Evolutionary conservation across 1,139 yeast genomes (phyloP).

Genomic region (Hemisphaericaspora xylofermentans): DNA sequence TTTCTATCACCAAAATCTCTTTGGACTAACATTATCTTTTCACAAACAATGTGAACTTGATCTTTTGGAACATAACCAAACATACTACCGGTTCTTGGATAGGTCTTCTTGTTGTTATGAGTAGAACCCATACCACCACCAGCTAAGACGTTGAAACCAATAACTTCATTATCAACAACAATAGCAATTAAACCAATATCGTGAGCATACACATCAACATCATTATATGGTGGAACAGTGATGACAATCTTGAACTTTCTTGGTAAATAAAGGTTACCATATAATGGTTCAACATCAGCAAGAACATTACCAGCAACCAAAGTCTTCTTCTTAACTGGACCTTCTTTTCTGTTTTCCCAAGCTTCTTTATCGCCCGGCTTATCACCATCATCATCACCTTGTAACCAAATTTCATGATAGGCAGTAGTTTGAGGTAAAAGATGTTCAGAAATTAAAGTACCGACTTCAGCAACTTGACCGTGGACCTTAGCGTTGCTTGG

Average conservation of each 20-base stretch:
- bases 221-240: slow-evolving; percentile 95
- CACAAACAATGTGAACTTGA: slow-evolving; percentile 76
- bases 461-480: slow-evolving; percentile 63
- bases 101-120: slow-evolving; percentile 94
- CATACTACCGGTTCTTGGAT: slow-evolving; percentile 90
- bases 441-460: slow-evolving; percentile 71
- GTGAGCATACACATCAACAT: slow-evolving; percentile 94
- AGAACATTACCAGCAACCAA: slow-evolving; percentile 84
- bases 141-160: slow-evolving; percentile 83
- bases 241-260: slow-evolving; percentile 95
- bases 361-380: slow-evolving; percentile 62
- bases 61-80: slow-evolving; percentile 74
- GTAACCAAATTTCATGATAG: slow-evolving; percentile 95
- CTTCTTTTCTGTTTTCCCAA: slow-evolving; percentile 74
- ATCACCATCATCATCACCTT: slow-evolving; percentile 79
- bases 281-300: slow-evolving; percentile 82
- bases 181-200: slow-evolving; percentile 93
- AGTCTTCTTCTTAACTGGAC: slow-evolving; percentile 79
- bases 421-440: slow-evolving; percentile 91
- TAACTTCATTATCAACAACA: slow-evolving; percentile 61
- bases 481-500: slow-evolving; percentile 86
- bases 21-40: slow-evolving; percentile 90
- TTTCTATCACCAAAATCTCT: slow-evolving; percentile 94
- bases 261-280: slow-evolving; percentile 86
- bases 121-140: slow-evolving; percentile 99